phyloP scores from a whole-genome alignment of 352 stramenopile species.

The Globisporangium parvum region DNA sequence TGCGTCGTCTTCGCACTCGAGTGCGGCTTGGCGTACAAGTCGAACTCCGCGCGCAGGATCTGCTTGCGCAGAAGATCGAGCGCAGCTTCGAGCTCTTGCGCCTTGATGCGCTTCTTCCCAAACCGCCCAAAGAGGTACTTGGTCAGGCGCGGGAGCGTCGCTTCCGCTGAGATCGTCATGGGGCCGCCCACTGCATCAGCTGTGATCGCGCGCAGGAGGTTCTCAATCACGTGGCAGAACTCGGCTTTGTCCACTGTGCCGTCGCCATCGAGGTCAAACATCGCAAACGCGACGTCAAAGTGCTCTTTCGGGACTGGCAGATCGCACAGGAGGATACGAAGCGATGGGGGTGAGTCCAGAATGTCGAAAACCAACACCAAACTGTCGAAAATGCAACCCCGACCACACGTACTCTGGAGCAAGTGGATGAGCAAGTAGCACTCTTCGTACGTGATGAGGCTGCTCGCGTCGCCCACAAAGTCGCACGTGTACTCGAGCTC shows the following conservation, averaged over 20 bases:
- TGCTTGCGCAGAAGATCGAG: slow-evolving; percentile 51
- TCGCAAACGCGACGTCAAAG: slow-evolving; percentile 75
- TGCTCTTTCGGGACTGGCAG: slow-evolving; percentile 58
- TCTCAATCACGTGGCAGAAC: slow-evolving; percentile 70
- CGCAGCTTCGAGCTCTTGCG: slow-evolving; percentile 39
- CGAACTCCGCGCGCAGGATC: slow-evolving; percentile 64
- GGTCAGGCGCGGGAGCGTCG: slow-evolving; percentile 44
- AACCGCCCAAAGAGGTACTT: slow-evolving; percentile 61
- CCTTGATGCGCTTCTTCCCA: slow-evolving; percentile 48
- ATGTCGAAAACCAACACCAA: background rate
- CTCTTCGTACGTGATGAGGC: slow-evolving; percentile 76
- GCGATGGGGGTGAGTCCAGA: background rate
- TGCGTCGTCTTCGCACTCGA: slow-evolving; percentile 30
- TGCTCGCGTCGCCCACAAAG: slow-evolving; percentile 63
- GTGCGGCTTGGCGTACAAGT: slow-evolving; percentile 54
- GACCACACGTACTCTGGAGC: slow-evolving; percentile 47
- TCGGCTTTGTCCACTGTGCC: slow-evolving; percentile 67
- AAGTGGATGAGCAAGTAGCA: slow-evolving; percentile 76
- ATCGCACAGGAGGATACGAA: no score
- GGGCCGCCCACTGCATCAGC: slow-evolving; percentile 6
- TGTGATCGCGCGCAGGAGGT: slow-evolving; percentile 42
- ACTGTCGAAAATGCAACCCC: background rate
- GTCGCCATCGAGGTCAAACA: slow-evolving; percentile 76
- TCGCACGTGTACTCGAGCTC: slow-evolving; percentile 62
- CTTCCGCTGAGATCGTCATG: slow-evolving; percentile 4